phyloP scores from a whole-genome alignment of 2,329 filamentous ascomycete species.

The Talaromyces sp. region DNA sequence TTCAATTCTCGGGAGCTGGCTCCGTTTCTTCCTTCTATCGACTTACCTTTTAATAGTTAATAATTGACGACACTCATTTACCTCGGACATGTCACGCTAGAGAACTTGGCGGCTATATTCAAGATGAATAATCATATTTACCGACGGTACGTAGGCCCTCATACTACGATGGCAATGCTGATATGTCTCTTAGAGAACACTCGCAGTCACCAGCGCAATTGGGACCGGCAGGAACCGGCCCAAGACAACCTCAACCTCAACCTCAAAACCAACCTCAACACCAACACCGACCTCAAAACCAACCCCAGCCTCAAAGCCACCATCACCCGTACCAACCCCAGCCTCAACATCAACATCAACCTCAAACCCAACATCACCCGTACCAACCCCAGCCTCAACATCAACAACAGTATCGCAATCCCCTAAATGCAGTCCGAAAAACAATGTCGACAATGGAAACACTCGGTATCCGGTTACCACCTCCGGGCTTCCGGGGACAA shows the following conservation, averaged over 20 bases:
- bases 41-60: too few species aligned
- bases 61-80: neutral
- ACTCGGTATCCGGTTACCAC: slow-evolving; percentile 14
- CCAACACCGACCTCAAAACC: neutral
- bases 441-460: slow-evolving; percentile 18
- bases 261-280: neutral
- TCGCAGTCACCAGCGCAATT: neutral
- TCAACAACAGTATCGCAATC: neutral
- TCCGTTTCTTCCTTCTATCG: neutral
- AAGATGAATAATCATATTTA: slow-evolving; percentile 7
- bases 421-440: slow-evolving; percentile 33
- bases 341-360: neutral
- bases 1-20: neutral
- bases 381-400: neutral
- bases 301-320: neutral
- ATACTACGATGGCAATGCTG: neutral
- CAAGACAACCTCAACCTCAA: neutral
- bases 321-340: neutral
- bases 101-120: neutral
- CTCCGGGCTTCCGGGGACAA: slow-evolving; percentile 13
- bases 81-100: neutral
- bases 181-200: neutral
- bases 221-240: neutral
- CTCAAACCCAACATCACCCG: neutral
- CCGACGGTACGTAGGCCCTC: neutral